These are phyloP conservation scores for Diaporthe eres DNA, from an alignment of 2,329 filamentous ascomycete genomes.

Conservation along the genomic window DNA sequence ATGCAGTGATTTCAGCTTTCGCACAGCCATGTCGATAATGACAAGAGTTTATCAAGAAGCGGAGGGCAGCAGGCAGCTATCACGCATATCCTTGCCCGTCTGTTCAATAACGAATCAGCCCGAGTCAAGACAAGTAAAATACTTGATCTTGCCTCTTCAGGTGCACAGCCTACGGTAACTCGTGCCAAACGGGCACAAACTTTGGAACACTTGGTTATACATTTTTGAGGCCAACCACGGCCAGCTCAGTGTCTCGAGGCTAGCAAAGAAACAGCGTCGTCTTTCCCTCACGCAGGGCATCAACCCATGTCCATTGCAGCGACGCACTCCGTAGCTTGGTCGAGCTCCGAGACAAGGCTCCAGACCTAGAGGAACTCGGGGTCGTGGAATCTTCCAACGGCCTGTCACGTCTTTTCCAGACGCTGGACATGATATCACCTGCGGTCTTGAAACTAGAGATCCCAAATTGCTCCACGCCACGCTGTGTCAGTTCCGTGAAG, in stretches of 20 bases:
- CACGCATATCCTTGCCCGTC: background rate
- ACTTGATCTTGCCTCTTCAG: background rate
- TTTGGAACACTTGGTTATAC: too few relatives aligned
- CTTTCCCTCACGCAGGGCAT: background rate
- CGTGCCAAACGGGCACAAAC: background rate
- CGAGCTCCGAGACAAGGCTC: background rate
- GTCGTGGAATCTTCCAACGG: background rate
- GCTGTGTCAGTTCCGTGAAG: background rate
- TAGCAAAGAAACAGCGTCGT: conserved; percentile 15
- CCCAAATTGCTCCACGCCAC: conserved; percentile 5
- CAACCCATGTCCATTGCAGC: conserved; percentile 5
- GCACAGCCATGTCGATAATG: background rate
- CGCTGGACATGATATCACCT: conserved; percentile 12
- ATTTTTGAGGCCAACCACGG: too few relatives aligned
- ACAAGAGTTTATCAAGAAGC: background rate
- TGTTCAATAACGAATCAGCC: background rate
- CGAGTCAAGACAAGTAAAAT: background rate
- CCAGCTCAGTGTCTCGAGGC: background rate
- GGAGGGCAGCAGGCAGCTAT: background rate
- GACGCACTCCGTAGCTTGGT: background rate
- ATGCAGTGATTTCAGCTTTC: background rate
- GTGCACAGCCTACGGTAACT: background rate
- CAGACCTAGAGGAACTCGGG: background rate
- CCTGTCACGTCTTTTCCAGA: background rate
- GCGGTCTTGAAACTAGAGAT: conserved; percentile 8